Evolutionary conservation across 75 land plant species (phyloP), one percentile per base, ranked within the genome.

Genomic region (Isoetes taiwanensis): DNA sequence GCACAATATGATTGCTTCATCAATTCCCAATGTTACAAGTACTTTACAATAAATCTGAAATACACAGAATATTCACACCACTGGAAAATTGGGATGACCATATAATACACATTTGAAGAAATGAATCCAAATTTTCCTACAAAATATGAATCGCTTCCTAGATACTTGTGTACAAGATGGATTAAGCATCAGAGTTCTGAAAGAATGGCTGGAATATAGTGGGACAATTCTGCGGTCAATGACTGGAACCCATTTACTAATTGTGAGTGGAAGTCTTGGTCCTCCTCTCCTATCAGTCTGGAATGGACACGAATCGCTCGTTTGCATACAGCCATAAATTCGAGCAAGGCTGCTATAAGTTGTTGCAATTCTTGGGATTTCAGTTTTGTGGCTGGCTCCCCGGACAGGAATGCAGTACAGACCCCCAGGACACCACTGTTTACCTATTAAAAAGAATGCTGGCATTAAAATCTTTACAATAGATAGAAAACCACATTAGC

Each of bases 241-340:
- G 99, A 84, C 68, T 94, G 99, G 58, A 94, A 94, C 2, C 99
- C 99, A 62, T 84, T 94, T 40, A 94, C 99, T 58, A 94, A 90
- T 67, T 94, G 89, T 5, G 99, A 89, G 79, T 94, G 99, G 74
- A 94, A 94, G 9, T 94, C 99, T 62, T 94, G 99, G 48, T 94
- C 99, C 63, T 88, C 99, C 69, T 94, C 99, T 17, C 99, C 96
- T 27, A 94, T 94, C 61, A 94, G 72, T 32, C 99, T 72, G 14
- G 86, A 82, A 43, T 94, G 99, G 28, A 94, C 83, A 3, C 96
- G 73, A 20, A 94, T 94, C 30, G 99, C 99, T 20, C 85, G 82
- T 69, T 94, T 94, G 60, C 99, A 94, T 1, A 94, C 99, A 24
- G 96, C 96, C 99, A 94, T 94, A 52, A 94, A 94, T 62, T 94